Percentiles rank a stretch among this genome's conserved stretches.
Conservation (phyloP, 371 early-diverging fungal genomes). For the Neoconidiobolus thromboides region DNA sequence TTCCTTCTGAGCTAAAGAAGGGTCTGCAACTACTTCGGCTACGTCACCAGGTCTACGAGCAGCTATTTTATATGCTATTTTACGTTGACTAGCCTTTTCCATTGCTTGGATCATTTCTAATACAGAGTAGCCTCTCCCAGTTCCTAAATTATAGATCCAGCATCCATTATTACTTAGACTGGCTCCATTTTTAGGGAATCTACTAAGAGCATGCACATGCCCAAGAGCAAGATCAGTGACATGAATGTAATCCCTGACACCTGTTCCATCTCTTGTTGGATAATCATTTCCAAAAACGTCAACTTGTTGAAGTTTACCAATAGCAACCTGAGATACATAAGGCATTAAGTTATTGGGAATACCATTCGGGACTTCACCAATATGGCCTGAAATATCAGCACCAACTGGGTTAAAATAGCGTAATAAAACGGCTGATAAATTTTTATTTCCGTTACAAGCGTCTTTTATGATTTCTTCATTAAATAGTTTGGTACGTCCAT, state of each 20-base stretch:
- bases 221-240: conserved; percentile 74
- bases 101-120: conserved; percentile 71
- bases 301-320: conserved; percentile 47
- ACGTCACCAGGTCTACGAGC: conserved; percentile 67
- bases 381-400: conserved; percentile 64
- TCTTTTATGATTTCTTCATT: conserved; percentile 64
- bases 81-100: conserved; percentile 38
- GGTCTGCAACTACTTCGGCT: conserved; percentile 58
- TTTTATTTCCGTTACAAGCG: conserved; percentile 25
- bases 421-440: conserved; percentile 45
- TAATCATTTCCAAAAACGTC: conserved; percentile 70
- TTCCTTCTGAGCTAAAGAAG: conserved; percentile 41
- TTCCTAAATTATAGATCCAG: conserved; percentile 67
- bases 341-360: conserved; percentile 82
- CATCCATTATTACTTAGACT: no score
- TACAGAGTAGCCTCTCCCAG: conserved; percentile 70
- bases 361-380: conserved; percentile 75
- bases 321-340: conserved; percentile 57
- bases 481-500: conserved; percentile 70
- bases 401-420: conserved; percentile 86
- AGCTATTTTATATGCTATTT: conserved; percentile 40
- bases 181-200: conserved; percentile 24
- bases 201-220: conserved; percentile 62
- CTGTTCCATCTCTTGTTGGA: conserved; percentile 68
- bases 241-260: conserved; percentile 81